phyloP scores from a whole-genome alignment of 2,329 filamentous ascomycete species.

The Sporothrix protearum region DNA sequence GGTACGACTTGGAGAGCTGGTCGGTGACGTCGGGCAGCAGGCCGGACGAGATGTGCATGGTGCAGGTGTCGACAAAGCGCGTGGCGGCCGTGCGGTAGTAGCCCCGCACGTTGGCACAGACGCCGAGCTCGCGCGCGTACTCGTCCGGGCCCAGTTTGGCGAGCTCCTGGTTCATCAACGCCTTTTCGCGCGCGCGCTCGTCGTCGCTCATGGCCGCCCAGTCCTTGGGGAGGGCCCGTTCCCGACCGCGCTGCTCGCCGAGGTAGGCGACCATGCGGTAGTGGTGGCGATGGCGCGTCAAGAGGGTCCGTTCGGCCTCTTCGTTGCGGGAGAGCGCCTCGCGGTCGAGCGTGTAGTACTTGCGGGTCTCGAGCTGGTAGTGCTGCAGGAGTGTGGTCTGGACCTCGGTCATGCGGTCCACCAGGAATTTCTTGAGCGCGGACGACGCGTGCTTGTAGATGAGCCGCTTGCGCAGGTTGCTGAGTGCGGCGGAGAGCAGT shows the following conservation, averaged over 20 bases:
- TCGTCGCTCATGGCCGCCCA: slow-evolving; percentile 50
- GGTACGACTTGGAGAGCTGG: slow-evolving; percentile 40
- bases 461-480: slow-evolving; percentile 44
- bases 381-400: slow-evolving; percentile 41
- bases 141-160: slow-evolving; percentile 54
- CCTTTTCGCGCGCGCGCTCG: slow-evolving; percentile 45
- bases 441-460: slow-evolving; percentile 48
- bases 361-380: slow-evolving; percentile 51
- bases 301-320: slow-evolving; percentile 42
- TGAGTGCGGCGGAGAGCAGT: slow-evolving; percentile 49
- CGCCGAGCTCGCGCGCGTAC: slow-evolving; percentile 57
- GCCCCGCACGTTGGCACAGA: slow-evolving; percentile 60
- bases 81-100: slow-evolving; percentile 67
- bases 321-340: slow-evolving; percentile 47
- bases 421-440: slow-evolving; percentile 46
- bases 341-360: slow-evolving; percentile 56
- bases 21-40: slow-evolving; percentile 46
- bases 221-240: slow-evolving; percentile 35
- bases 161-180: slow-evolving; percentile 42
- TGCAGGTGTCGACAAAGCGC: slow-evolving; percentile 59
- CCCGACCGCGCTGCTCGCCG: slow-evolving; percentile 31
- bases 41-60: slow-evolving; percentile 47
- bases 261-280: slow-evolving; percentile 46
- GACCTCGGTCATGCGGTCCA: slow-evolving; percentile 39
- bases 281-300: slow-evolving; percentile 49